These are phyloP conservation scores for Microthlaspi erraticum DNA, from an alignment of 345 rosid species.

Conservation along the genomic window DNA sequence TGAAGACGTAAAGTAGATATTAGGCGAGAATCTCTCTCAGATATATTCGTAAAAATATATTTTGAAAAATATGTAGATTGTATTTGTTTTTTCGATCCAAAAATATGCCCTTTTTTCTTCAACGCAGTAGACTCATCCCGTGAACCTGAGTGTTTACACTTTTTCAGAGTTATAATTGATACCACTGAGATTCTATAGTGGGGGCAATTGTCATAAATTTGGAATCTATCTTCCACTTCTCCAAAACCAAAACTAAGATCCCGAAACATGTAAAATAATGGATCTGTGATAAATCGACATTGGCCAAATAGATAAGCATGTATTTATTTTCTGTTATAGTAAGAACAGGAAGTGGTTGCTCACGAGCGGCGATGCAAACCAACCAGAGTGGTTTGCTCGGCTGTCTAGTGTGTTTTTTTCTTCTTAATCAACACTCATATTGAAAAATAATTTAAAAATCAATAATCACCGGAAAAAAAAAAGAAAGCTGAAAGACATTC, in stretches of 20 bases:
- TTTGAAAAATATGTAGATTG: no score
- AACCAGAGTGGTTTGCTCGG: conserved; percentile 29
- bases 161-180: conserved; percentile 13
- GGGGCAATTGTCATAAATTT: conserved; percentile 13
- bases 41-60: no score
- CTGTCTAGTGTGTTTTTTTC: conserved; percentile 5
- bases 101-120: not conserved
- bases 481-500: conserved; percentile 36
- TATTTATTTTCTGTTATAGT: not conserved
- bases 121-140: conserved; percentile 24
- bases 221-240: conserved; percentile 21
- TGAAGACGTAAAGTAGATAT: no score
- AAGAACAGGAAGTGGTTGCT: conserved; percentile 18
- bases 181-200: conserved; percentile 25
- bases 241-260: not conserved
- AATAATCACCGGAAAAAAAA: conserved; percentile 9
- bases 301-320: not conserved
- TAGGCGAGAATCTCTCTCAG: no score
- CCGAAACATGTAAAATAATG: not conserved
- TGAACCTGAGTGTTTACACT: conserved; percentile 14
- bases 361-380: conserved; percentile 31
- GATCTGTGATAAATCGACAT: not conserved
- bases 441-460: not conserved
- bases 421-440: not conserved
- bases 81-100: no score